Percentiles rank a stretch among this genome's conserved stretches.
These are phyloP conservation scores for Dactylellina parvicollis DNA, from an alignment of 2,329 filamentous ascomycete genomes.

Conservation along the genomic window DNA sequence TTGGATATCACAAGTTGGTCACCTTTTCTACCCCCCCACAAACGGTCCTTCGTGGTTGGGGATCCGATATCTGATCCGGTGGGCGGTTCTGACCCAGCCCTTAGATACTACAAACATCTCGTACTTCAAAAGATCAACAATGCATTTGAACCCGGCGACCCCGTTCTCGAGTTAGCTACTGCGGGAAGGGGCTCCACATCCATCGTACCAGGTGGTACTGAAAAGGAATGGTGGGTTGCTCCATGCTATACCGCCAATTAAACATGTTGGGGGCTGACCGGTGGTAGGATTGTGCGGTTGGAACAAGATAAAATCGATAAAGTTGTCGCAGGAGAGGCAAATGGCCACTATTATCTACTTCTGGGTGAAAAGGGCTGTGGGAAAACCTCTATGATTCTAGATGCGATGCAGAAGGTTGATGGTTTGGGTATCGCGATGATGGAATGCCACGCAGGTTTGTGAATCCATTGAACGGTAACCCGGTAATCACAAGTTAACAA, in stretches of 20 bases:
- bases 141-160: slow-evolving; percentile 91
- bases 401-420: slow-evolving; percentile 91
- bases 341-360: slow-evolving; percentile 88
- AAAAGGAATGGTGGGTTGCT: slow-evolving; percentile 59
- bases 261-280: background rate
- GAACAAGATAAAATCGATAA: slow-evolving; percentile 83
- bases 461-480: too few species aligned
- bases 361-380: slow-evolving; percentile 75
- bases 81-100: slow-evolving; percentile 64
- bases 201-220: slow-evolving; percentile 50
- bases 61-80: slow-evolving; percentile 45
- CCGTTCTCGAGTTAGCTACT: slow-evolving; percentile 82
- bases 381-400: slow-evolving; percentile 95
- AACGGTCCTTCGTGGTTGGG: background rate
- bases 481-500: background rate
- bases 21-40: background rate
- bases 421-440: slow-evolving; percentile 93
- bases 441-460: slow-evolving; percentile 78
- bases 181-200: slow-evolving; percentile 50
- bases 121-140: slow-evolving; percentile 92
- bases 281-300: slow-evolving; percentile 75
- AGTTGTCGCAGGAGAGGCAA: slow-evolving; percentile 78
- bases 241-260: background rate
- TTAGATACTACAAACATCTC: slow-evolving; percentile 79
- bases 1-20: slow-evolving; percentile 75